phyloP scores from a whole-genome alignment of 2,329 filamentous ascomycete species.

The Macroventuria anomochaeta region DNA sequence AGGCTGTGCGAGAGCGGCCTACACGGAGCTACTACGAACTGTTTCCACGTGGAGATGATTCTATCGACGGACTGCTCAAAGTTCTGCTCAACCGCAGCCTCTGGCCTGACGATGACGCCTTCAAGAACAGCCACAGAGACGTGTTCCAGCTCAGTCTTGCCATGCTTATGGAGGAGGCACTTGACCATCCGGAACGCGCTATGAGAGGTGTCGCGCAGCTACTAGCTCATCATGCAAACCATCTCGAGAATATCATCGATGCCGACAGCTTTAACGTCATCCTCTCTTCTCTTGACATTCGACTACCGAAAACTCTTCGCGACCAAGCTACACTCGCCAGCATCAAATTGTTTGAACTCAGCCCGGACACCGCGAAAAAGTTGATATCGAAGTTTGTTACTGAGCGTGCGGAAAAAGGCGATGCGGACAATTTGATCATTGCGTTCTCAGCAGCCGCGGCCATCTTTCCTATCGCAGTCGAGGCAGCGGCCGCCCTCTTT shows the following conservation, averaged over 20 bases:
- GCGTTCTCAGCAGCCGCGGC: conserved; percentile 92
- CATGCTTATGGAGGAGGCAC: conserved; percentile 86
- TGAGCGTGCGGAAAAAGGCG: conserved; percentile 72
- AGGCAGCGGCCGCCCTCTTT: conserved; percentile 78
- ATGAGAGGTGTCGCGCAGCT: conserved; percentile 67
- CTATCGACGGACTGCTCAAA: conserved; percentile 53
- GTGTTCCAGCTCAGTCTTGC: conserved; percentile 81
- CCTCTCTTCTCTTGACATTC: conserved; percentile 83
- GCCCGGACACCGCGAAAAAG: conserved; percentile 72
- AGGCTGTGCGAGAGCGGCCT: conserved; percentile 46
- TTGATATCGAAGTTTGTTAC: conserved; percentile 78
- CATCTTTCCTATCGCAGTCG: conserved; percentile 84
- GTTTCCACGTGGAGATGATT: conserved; percentile 55
- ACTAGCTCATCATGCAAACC: conserved; percentile 61
- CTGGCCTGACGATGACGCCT: conserved; percentile 53
- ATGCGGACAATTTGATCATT: conserved; percentile 85
- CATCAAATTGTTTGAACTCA: conserved; percentile 82
- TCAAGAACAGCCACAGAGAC: conserved; percentile 59
- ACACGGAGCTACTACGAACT: conserved; percentile 54
- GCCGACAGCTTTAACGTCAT: conserved; percentile 82
- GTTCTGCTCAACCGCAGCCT: conserved; percentile 51
- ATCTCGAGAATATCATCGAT: conserved; percentile 69
- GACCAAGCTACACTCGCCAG: conserved; percentile 82
- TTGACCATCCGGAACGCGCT: conserved; percentile 70
- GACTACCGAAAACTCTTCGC: conserved; percentile 74